Base-by-base conservation (phyloP, 1,284 basidiomycete genomes). In the Schizopora paradoxa region DNA sequence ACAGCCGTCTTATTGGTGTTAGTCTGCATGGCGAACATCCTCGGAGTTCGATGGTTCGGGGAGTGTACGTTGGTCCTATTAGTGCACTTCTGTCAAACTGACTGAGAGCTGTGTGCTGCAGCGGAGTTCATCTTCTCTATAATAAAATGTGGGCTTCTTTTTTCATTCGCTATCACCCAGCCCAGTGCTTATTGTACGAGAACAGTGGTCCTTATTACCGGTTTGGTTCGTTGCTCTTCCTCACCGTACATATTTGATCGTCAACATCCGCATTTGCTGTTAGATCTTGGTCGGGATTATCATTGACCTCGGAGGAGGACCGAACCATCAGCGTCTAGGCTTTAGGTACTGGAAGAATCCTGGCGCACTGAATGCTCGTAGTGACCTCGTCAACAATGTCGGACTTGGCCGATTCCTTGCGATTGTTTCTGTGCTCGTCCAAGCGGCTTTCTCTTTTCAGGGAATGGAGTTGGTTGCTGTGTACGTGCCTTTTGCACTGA, bases 391-490 rank as follows among this genome's bases (percentile, higher is more conserved):
- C 37, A n/a, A n/a, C n/a, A 54, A 60, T 43, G 50, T 66, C 28
- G 56, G 60, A 42, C 64, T 69, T 1, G 82, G 83, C 54, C 70
- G 77, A 16, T 90, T 84, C 69, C 69, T 89, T 18, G 85, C 71
- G 13, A 75, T 90, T 55, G 65, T 87, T 43, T 71, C 67, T 45
- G 79, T 82, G 19, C 63, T 90, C 40, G 77, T 88, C 18, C 85
- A 88, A 59, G 86, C 89, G 8, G 84, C 82, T 2, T 93, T 90
- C 71, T 88, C 86, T 2, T 87, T 84, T 71, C 79, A 87, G 58
- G 87, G 85, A 26, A 84, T 90, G 66, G 90, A 93, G 58, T 72
- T 91, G 49, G 82, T 91, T 41, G 84, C 84, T 5, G 78, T 88
- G n/a, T n/a, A n/a, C n/a, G n/a, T n/a, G n/a, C n/a, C n/a, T n/a